A percentile compares a stretch with the other conserved stretches of the same genome.
These are phyloP conservation scores for Dimocarpus longan DNA, from an alignment of 345 rosid genomes.

Conservation along the genomic window DNA sequence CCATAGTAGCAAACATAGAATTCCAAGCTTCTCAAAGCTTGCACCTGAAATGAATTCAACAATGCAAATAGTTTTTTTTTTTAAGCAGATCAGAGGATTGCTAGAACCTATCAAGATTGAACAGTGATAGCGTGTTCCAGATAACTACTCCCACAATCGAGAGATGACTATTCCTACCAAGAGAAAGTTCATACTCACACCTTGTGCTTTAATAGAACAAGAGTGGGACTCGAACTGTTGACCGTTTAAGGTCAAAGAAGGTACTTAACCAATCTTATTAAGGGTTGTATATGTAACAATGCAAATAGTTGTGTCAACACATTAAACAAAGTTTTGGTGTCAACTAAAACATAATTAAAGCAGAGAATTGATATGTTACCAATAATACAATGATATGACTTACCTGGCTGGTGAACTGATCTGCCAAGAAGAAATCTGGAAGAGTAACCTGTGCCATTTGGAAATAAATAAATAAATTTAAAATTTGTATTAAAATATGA, in stretches of 20 bases:
- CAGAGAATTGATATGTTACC: neutral
- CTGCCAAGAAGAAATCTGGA: constrained; percentile 87
- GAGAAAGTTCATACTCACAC: too few relatives aligned
- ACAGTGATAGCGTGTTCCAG: too few relatives aligned
- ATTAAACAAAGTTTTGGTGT: neutral
- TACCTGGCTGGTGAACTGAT: constrained; percentile 87
- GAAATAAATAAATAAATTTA: neutral
- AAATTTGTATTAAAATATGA: neutral
- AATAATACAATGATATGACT: constrained; percentile 2
- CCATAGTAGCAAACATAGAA: constrained; percentile 69
- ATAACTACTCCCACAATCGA: too few relatives aligned
- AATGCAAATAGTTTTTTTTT: neutral
- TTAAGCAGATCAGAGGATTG: too few relatives aligned
- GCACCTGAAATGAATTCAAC: constrained; percentile 42
- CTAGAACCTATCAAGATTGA: too few relatives aligned
- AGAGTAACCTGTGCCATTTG: constrained; percentile 55
- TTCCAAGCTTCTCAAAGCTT: constrained; percentile 55
- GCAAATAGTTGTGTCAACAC: neutral
- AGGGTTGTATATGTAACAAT: too few relatives aligned
- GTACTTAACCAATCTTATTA: too few relatives aligned
- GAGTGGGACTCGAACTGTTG: too few relatives aligned
- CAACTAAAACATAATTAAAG: neutral
- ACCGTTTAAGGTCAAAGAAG: too few relatives aligned
- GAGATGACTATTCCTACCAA: too few relatives aligned
- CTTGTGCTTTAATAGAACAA: too few relatives aligned